These are phyloP conservation scores for Beauveria bassiana DNA, from an alignment of 2,329 filamentous ascomycete genomes.

Conservation along the genomic window DNA sequence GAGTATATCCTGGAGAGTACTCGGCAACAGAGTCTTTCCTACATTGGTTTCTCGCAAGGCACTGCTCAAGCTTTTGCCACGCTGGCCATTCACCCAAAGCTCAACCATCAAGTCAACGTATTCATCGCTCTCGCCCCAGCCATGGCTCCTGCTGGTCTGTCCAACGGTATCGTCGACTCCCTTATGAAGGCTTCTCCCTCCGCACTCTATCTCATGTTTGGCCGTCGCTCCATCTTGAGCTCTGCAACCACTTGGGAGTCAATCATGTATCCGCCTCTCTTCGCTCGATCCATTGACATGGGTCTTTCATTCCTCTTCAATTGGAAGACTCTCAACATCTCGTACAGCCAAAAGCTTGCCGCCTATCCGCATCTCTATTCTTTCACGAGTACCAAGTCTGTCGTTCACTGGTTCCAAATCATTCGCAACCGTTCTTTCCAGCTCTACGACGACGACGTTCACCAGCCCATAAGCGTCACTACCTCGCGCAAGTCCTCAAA, in stretches of 20 bases:
- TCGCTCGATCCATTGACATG: slow-evolving; percentile 78
- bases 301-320: slow-evolving; percentile 78
- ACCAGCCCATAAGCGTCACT: slow-evolving; percentile 63
- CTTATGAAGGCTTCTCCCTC: slow-evolving; percentile 90
- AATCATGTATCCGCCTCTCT: slow-evolving; percentile 89
- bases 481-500: slow-evolving; percentile 82
- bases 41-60: slow-evolving; percentile 95
- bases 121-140: slow-evolving; percentile 94
- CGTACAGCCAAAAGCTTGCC: slow-evolving; percentile 79
- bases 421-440: slow-evolving; percentile 95
- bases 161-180: slow-evolving; percentile 84
- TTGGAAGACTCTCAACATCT: slow-evolving; percentile 82
- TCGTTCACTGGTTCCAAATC: slow-evolving; percentile 99
- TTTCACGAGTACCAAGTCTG: slow-evolving; percentile 91
- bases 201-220: slow-evolving; percentile 87
- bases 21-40: slow-evolving; percentile 74
- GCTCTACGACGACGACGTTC: slow-evolving; percentile 95
- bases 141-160: slow-evolving; percentile 88
- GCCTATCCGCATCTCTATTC: slow-evolving; percentile 95
- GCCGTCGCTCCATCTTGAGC: slow-evolving; percentile 80
- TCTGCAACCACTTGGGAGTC: slow-evolving; percentile 97
- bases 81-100: slow-evolving; percentile 79
- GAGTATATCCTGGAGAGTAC: slow-evolving; percentile 84
- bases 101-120: slow-evolving; percentile 90
- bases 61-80: slow-evolving; percentile 95